phyloP scores from a whole-genome alignment of 306 rosid genomes.

The Cajanus cajan region DNA sequence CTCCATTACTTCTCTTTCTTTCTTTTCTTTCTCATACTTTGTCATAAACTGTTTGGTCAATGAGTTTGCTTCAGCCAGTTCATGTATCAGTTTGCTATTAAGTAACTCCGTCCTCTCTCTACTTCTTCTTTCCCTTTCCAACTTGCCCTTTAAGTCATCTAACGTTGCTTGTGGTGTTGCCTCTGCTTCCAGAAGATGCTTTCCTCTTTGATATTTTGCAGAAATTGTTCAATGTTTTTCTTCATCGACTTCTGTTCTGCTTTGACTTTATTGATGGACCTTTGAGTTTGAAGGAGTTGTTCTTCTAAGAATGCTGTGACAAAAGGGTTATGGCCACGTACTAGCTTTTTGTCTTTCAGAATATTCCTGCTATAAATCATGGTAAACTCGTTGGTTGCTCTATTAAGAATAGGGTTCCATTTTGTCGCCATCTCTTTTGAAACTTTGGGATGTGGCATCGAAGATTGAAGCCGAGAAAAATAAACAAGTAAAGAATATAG shows the following conservation, averaged over 20 bases:
- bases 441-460: slow-evolving; percentile 15
- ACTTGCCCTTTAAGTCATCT: slow-evolving; percentile 32
- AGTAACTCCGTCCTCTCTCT: slow-evolving; percentile 37
- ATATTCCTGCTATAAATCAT: slow-evolving; percentile 29
- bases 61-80: slow-evolving; percentile 41
- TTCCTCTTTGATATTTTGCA: slow-evolving; percentile 45
- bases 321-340: background rate
- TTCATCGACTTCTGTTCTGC: slow-evolving; percentile 26
- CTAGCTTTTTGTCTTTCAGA: background rate
- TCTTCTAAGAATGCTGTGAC: slow-evolving; percentile 40
- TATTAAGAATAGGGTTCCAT: slow-evolving; percentile 27
- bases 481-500: background rate
- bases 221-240: slow-evolving; percentile 39
- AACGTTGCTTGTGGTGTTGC: slow-evolving; percentile 26
- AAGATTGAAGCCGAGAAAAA: slow-evolving; percentile 32
- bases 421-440: slow-evolving; percentile 34
- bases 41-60: slow-evolving; percentile 31
- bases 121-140: slow-evolving; percentile 46
- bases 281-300: slow-evolving; percentile 37
- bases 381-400: slow-evolving; percentile 18
- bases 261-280: slow-evolving; percentile 38
- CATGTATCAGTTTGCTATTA: slow-evolving; percentile 38
- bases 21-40: slow-evolving; percentile 51
- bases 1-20: slow-evolving; percentile 42
- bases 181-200: slow-evolving; percentile 25